Evolutionary conservation across 1,284 basidiomycete species (phyloP).

Genomic region (Melanopsichium pennsylvanicum): DNA sequence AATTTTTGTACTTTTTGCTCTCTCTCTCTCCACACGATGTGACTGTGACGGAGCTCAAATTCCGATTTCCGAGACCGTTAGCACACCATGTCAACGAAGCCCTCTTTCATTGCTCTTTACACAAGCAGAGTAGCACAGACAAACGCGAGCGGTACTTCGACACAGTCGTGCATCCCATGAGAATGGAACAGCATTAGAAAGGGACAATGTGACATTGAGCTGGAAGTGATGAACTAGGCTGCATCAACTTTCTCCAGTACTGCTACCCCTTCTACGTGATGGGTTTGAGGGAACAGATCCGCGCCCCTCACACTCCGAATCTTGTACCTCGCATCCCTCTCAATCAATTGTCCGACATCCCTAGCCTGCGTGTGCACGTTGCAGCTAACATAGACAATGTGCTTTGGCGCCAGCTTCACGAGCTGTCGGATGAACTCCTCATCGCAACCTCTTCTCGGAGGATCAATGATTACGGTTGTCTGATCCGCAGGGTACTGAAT

Average conservation of each 20-base stretch:
- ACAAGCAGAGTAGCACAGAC: background rate
- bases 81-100: background rate
- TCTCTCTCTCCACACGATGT: slow-evolving; percentile 1
- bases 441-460: slow-evolving; percentile 50
- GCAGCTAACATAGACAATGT: slow-evolving; percentile 70
- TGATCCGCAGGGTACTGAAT: slow-evolving; percentile 74
- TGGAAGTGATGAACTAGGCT: too few relatives aligned
- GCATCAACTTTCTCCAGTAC: slow-evolving; percentile 45
- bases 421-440: slow-evolving; percentile 64
- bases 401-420: slow-evolving; percentile 51
- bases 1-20: too few relatives aligned
- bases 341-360: slow-evolving; percentile 62
- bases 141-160: background rate
- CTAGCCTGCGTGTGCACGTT: slow-evolving; percentile 75
- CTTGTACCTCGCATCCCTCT: slow-evolving; percentile 47
- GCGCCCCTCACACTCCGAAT: slow-evolving; percentile 61
- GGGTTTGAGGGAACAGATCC: slow-evolving; percentile 65
- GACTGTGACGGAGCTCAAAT: background rate
- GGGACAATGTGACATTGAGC: too few relatives aligned
- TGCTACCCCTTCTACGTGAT: slow-evolving; percentile 64
- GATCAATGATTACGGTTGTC: slow-evolving; percentile 71
- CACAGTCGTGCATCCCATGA: too few relatives aligned
- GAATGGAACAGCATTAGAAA: too few relatives aligned
- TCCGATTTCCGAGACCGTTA: slow-evolving; percentile 3
- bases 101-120: too few relatives aligned